Conservation (phyloP, 352 stramenopile species). For the Hyaloperonospora brassicae region DNA sequence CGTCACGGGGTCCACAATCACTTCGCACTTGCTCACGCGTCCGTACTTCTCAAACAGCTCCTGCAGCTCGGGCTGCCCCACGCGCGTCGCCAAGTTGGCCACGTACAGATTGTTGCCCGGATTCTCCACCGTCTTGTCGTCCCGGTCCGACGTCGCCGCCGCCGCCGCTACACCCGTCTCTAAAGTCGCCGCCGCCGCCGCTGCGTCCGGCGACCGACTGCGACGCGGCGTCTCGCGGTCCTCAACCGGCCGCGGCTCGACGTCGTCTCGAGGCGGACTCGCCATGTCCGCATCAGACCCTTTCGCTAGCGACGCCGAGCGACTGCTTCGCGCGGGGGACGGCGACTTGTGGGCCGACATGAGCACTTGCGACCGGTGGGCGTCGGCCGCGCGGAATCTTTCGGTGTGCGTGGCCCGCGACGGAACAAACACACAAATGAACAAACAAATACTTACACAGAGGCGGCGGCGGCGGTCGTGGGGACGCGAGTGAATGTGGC, state of each 20-base stretch:
- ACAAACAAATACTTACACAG: no score
- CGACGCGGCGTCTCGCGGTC: conserved; percentile 10
- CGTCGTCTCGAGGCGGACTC: conserved; percentile 5
- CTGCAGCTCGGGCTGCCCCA: conserved; percentile 54
- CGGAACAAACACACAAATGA: not conserved
- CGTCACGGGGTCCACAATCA: conserved; percentile 75
- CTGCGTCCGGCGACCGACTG: conserved; percentile 32
- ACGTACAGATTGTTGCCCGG: conserved; percentile 80
- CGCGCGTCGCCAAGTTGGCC: conserved; percentile 50
- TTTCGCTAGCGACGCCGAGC: conserved; percentile 17
- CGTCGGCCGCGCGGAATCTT: not conserved
- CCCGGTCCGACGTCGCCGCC: conserved; percentile 3
- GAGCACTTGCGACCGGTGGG: conserved; percentile 6
- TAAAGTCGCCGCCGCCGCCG: not conserved
- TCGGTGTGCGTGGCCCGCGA: conserved; percentile 4
- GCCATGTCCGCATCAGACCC: conserved; percentile 16
- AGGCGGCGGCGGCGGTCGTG: no score
- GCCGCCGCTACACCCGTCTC: no score
- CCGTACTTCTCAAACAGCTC: conserved; percentile 73
- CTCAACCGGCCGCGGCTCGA: conserved; percentile 5
- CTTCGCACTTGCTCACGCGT: conserved; percentile 62
- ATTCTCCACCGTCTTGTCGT: conserved; percentile 29
- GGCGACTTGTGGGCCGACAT: conserved; percentile 40
- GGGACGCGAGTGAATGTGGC: conserved; percentile 15
- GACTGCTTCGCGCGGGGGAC: conserved; percentile 12